Conservation (phyloP, 2,329 filamentous ascomycete genomes). For the Hypoxylon sp. region DNA sequence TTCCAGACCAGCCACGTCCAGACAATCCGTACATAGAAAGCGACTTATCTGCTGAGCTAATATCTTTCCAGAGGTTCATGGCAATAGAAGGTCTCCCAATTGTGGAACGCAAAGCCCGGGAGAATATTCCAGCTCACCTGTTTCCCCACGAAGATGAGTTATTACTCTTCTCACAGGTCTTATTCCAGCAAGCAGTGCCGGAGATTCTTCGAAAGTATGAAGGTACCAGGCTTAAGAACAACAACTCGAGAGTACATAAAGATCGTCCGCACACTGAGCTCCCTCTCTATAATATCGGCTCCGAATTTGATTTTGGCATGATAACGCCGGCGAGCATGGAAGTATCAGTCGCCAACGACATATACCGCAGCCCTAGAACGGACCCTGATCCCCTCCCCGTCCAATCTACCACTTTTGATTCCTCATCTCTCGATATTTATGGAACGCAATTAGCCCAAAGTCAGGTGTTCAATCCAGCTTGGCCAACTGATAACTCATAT, state of each 20-base stretch:
- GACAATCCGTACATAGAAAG: background rate
- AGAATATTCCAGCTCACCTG: background rate
- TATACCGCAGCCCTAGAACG: too few relatives aligned
- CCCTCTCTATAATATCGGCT: background rate
- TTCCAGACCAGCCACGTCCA: constrained; percentile 24
- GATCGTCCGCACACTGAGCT: too few relatives aligned
- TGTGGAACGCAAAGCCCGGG: background rate
- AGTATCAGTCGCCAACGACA: too few relatives aligned
- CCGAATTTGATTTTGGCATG: background rate
- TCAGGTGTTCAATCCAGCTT: too few relatives aligned
- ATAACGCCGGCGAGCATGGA: background rate
- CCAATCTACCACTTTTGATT: too few relatives aligned
- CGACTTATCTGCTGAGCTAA: background rate
- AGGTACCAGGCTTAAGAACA: background rate
- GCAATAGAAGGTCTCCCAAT: background rate
- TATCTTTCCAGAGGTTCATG: background rate
- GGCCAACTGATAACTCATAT: too few relatives aligned
- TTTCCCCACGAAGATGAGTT: background rate
- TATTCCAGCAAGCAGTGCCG: background rate
- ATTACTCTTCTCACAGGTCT: background rate
- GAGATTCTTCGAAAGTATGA: background rate
- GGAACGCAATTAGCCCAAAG: too few relatives aligned
- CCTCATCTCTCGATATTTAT: too few relatives aligned
- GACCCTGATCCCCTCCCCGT: too few relatives aligned
- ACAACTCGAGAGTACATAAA: background rate